Evolutionary conservation across 805 yeast genomes (phyloP).

Genomic region (Torulaspora indica): DNA sequence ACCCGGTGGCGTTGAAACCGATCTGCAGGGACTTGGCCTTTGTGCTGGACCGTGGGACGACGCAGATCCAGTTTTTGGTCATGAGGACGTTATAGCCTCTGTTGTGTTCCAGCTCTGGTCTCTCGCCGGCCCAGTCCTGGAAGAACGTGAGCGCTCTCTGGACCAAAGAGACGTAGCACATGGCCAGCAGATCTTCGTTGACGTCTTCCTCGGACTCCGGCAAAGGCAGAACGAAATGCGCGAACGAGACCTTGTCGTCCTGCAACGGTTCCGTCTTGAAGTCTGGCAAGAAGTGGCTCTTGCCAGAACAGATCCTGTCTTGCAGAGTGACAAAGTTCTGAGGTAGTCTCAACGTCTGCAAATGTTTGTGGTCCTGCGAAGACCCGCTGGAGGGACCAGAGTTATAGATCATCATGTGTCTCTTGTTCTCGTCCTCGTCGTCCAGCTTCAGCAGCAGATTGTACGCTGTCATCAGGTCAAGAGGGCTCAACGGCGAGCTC

Average conservation of each 20-base stretch:
- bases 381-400: conserved; percentile 88
- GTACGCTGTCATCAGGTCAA: conserved; percentile 61
- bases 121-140: conserved; percentile 44
- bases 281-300: conserved; percentile 52
- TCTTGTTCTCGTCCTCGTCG: conserved; percentile 37
- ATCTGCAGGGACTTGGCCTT: conserved; percentile 43
- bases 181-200: conserved; percentile 54
- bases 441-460: conserved; percentile 50
- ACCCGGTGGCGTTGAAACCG: conserved; percentile 78
- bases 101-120: conserved; percentile 29
- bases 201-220: conserved; percentile 43
- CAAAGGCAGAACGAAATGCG: conserved; percentile 74
- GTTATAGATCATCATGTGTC: conserved; percentile 81
- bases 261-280: conserved; percentile 55
- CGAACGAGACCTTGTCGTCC: conserved; percentile 61
- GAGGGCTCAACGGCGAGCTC: conserved; percentile 60
- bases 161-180: conserved; percentile 66
- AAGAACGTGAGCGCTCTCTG: conserved; percentile 65
- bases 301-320: conserved; percentile 41
- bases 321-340: conserved; percentile 54
- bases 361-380: conserved; percentile 89
- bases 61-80: conserved; percentile 77
- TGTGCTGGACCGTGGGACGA: conserved; percentile 73
- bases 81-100: conserved; percentile 76
- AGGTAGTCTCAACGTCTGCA: conserved; percentile 79